Evolutionary conservation across 257 asterid genomes (phyloP).

Genomic region (Solanum pinnatisectum): DNA sequence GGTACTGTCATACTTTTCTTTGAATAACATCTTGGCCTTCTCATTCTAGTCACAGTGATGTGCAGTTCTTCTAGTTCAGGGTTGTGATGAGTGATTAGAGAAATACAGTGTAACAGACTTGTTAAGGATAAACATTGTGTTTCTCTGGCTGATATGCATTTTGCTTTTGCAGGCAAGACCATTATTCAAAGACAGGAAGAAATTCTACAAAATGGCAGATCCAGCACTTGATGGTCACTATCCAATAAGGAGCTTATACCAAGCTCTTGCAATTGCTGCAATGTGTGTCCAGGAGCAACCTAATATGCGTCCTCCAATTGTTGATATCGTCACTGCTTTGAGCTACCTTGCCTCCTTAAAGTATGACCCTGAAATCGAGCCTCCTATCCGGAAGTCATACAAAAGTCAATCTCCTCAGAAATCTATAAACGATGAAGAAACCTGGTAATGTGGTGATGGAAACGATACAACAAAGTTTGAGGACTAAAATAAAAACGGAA

Average conservation of each 20-base stretch:
- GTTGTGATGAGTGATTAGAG: background rate
- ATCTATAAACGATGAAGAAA: background rate
- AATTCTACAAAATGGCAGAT: conserved; percentile 55
- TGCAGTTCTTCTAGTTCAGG: background rate
- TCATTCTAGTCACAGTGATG: background rate
- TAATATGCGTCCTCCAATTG: conserved; percentile 35
- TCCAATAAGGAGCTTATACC: conserved; percentile 52
- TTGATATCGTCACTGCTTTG: conserved; percentile 48
- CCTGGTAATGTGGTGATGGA: background rate
- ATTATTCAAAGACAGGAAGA: conserved; percentile 50
- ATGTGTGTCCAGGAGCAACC: conserved; percentile 60
- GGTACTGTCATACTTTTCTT: background rate
- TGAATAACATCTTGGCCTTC: background rate
- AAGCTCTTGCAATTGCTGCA: conserved; percentile 63
- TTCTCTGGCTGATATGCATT: background rate
- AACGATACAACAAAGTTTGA: background rate
- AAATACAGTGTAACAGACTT: background rate
- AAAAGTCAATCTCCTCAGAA: conserved; percentile 4
- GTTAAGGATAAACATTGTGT: background rate
- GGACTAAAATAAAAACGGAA: background rate
- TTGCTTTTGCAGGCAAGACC: conserved; percentile 45
- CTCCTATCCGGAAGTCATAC: background rate
- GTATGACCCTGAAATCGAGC: conserved; percentile 24
- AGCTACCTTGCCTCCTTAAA: conserved; percentile 46
- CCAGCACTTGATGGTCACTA: conserved; percentile 47